A percentile compares a stretch with the other conserved stretches of the same genome.
Evolutionary conservation across 164 flowering plant genomes (phyloP).

Genomic region (Platanus orientalis): DNA sequence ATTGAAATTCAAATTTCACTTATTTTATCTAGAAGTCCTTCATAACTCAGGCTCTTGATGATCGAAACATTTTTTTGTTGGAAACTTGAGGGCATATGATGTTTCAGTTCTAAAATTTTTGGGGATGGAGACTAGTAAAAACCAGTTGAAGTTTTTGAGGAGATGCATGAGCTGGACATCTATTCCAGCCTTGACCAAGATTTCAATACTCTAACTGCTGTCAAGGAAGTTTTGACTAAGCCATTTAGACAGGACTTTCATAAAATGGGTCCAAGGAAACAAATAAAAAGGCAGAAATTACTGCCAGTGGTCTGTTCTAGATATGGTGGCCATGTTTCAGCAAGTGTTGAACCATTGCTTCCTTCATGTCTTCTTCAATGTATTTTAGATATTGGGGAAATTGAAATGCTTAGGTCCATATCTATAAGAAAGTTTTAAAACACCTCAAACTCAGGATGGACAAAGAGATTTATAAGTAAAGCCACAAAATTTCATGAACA

Average conservation of each 20-base stretch:
- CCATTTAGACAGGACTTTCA: conserved; percentile 77
- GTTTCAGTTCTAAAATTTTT: conserved; percentile 71
- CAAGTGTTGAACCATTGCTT: conserved; percentile 54
- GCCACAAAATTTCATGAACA: too few relatives aligned
- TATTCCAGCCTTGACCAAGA: conserved; percentile 85
- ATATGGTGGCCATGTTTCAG: conserved; percentile 85
- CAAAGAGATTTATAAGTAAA: too few relatives aligned
- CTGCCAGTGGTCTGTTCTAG: conserved; percentile 81
- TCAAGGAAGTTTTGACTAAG: conserved; percentile 72
- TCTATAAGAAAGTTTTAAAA: conserved; percentile 49
- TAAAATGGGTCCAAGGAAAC: conserved; percentile 79
- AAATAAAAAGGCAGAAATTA: conserved; percentile 80
- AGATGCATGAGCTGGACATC: conserved; percentile 78
- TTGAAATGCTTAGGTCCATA: conserved; percentile 52
- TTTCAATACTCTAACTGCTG: conserved; percentile 86
- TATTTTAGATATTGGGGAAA: conserved; percentile 62
- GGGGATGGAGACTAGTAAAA: conserved; percentile 19
- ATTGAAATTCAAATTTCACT: too few relatives aligned
- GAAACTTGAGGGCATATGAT: conserved; percentile 53
- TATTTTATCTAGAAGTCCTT: too few relatives aligned
- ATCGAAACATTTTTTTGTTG: conserved; percentile 73
- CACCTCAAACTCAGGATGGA: conserved; percentile 36
- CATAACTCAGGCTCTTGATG: conserved; percentile 82
- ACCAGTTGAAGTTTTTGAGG: conserved; percentile 48
- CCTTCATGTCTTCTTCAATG: conserved; percentile 54